phyloP scores from a whole-genome alignment of 2,329 filamentous ascomycete species.

The Mycosphaerella sp. region DNA sequence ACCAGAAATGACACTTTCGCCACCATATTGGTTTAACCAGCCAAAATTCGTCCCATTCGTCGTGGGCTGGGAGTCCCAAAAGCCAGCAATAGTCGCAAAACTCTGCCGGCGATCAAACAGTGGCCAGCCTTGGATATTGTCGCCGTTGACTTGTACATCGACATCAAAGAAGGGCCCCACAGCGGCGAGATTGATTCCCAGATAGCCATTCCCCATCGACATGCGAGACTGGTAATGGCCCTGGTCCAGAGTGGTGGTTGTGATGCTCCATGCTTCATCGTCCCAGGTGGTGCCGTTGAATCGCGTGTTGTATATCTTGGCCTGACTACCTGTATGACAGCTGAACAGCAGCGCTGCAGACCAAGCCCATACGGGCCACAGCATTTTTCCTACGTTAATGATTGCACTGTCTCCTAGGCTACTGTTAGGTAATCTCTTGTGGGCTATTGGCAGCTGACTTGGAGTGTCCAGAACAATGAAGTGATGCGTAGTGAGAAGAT shows the following conservation, averaged over 20 bases:
- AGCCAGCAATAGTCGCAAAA: constrained; percentile 62
- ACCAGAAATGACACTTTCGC: constrained; percentile 64
- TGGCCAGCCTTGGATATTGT: constrained; percentile 58
- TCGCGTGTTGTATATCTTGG: constrained; percentile 41
- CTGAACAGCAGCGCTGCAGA: not conserved
- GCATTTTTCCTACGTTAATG: not conserved
- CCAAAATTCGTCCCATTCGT: constrained; percentile 58
- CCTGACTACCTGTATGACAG: not conserved
- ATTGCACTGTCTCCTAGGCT: not conserved
- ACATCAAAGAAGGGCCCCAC: constrained; percentile 58
- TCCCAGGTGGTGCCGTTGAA: constrained; percentile 54
- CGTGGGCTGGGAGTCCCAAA: constrained; percentile 55
- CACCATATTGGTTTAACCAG: constrained; percentile 63
- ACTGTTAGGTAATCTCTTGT: not conserved
- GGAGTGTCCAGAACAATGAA: too few species aligned
- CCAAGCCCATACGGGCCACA: not conserved
- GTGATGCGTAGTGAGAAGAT: too few species aligned
- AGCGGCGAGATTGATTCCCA: constrained; percentile 59
- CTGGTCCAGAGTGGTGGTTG: constrained; percentile 49
- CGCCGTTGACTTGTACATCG: constrained; percentile 49
- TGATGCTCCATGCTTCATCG: constrained; percentile 51
- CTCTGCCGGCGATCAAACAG: constrained; percentile 57
- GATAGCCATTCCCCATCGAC: constrained; percentile 57
- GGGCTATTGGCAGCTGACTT: too few species aligned
- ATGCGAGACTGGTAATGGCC: constrained; percentile 56